Evolutionary conservation across 176 grass and related monocot genomes (phyloP).

Genomic region (Aegilops umbellulata): DNA sequence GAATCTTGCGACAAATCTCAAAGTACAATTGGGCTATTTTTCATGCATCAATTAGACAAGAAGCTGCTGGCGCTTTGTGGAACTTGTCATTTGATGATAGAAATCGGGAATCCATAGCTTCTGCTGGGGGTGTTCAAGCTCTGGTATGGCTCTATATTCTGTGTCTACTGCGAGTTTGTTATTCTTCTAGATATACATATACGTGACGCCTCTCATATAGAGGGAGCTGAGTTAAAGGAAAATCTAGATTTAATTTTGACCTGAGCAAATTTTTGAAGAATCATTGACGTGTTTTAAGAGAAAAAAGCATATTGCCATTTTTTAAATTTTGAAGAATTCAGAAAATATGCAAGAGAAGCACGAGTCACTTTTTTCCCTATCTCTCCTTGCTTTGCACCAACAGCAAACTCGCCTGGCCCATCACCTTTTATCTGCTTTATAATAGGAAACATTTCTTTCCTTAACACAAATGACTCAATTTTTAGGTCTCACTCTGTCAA

Average conservation of each 20-base stretch:
- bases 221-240: not conserved
- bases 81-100: conserved; percentile 99
- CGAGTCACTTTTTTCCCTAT: not conserved
- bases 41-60: conserved; percentile 68
- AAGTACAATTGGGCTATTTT: conserved; percentile 7
- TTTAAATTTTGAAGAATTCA: not conserved
- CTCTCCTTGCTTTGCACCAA: not conserved
- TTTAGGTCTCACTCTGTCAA: conserved; percentile 84
- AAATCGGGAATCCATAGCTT: conserved; percentile 95
- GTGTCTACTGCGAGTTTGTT: not conserved
- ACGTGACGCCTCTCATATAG: not conserved
- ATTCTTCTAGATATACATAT: not conserved
- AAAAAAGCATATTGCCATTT: not conserved
- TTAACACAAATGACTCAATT: not conserved
- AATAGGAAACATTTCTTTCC: conserved; percentile 18
- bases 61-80: conserved; percentile 98
- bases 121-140: conserved; percentile 84
- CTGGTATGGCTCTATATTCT: conserved; percentile 47
- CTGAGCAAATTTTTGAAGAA: not conserved
- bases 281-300: not conserved
- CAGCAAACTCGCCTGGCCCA: not conserved
- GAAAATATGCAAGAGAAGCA: conserved; percentile 8
- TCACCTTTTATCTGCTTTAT: not conserved
- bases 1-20: conserved; percentile 14
- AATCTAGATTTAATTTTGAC: not conserved